Percentiles rank a stretch among this genome's conserved stretches.
Conservation (phyloP, 176 grass and related monocot genomes). For the Raddia guianensis region DNA sequence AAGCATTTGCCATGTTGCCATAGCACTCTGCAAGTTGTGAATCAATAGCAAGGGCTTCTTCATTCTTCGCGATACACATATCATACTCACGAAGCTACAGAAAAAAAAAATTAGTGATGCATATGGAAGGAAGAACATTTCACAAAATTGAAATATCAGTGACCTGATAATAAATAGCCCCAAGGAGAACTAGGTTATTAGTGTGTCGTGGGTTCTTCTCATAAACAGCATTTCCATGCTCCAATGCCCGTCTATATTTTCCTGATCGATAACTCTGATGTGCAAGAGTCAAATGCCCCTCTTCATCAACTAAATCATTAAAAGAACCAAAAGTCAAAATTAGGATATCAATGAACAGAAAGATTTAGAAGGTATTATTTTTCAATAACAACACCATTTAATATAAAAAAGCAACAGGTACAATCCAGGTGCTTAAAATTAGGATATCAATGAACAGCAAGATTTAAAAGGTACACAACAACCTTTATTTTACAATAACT, state of each 20-base stretch:
- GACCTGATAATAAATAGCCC: slow-evolving; percentile 76
- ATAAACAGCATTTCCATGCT: slow-evolving; percentile 56
- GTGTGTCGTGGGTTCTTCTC: slow-evolving; percentile 56
- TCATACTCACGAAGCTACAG: slow-evolving; percentile 83
- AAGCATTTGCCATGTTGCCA: slow-evolving; percentile 99
- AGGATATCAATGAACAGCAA: background rate
- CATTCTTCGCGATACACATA: slow-evolving; percentile 90
- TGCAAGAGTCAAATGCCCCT: slow-evolving; percentile 51
- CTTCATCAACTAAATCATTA: slow-evolving; percentile 53
- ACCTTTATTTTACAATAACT: background rate
- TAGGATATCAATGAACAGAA: slow-evolving; percentile 3
- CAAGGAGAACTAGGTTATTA: slow-evolving; percentile 74
- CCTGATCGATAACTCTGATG: slow-evolving; percentile 69
- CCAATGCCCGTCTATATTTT: slow-evolving; percentile 62
- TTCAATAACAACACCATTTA: slow-evolving; percentile 9
- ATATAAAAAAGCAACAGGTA: background rate
- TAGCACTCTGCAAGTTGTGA: slow-evolving; percentile 91
- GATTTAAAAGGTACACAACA: background rate
- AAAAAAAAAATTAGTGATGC: slow-evolving; percentile 20
- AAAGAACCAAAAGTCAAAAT: slow-evolving; percentile 14
- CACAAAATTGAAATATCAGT: slow-evolving; percentile 13
- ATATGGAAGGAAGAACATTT: slow-evolving; percentile 6
- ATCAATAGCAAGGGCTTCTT: slow-evolving; percentile 93
- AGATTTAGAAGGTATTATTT: background rate
- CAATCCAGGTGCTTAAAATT: background rate